Base-by-base conservation (phyloP, 495 filamentous ascomycete genomes). In the Annulohypoxylon nitens region DNA sequence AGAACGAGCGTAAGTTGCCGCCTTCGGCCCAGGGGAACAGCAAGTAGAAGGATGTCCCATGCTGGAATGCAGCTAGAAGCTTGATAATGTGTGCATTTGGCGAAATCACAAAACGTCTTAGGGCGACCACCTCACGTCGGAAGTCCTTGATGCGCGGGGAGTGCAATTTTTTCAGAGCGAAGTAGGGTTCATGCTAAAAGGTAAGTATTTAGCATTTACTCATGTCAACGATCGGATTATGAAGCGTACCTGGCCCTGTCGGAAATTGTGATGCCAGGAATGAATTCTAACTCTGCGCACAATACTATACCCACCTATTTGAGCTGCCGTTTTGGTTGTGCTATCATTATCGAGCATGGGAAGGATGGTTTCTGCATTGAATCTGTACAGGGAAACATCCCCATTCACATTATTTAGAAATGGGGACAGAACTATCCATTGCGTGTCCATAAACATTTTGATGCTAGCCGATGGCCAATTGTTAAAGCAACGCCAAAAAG, bases 11-110 rank as follows among this genome's bases (percentile, higher is more conserved):
- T 11, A 75, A 43, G 37, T 67, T 67, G 2, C 68, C 67, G 9
- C 74, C 71, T 60, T 78, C 68, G 11, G 71, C 71, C 71, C 76
- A 78, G 11, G 76, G 74, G 61, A 76, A 76, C 16, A 76, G 65
- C 23, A 75, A 33, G 36, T 75, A 75, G 51, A 66, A 76, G 16
- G 54, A 66, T 7, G 47, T 61, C 8, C 64, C 67, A 48, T 71
- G 73, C 7, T 26, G 48, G 14, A 71, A 77, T 2, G 75, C 73
- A 18, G 62, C 67, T 3, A 75, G 64, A 48, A 69, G 50, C 5
- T 61, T 64, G 51, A 72, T 48, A 25, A 64, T 39, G 16, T 54
- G 65, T 16, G 2, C 10, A 20, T 58, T 39, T 36, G 70, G 51
- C 14, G 59, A 64, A 33, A 16, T 45, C 14, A 25, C 58, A 20